Evolutionary conservation across 2,329 filamentous ascomycete species (phyloP), one percentile per base, ranked within the genome.

Genomic region (Clathrospora elynae): DNA sequence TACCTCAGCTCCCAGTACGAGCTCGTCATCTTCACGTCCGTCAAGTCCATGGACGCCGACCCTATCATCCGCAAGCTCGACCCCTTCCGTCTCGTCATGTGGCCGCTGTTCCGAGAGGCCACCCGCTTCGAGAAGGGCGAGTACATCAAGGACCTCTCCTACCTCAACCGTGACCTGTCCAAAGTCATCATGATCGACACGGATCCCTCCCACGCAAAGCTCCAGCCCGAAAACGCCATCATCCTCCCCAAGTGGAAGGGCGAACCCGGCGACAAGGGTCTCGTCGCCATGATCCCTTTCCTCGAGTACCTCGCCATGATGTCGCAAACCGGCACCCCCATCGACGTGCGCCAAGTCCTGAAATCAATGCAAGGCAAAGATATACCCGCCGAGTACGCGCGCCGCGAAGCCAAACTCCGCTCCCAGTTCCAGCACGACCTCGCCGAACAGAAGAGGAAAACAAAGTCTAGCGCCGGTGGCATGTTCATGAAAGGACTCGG

Each of bases 1-100:
- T 99, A 99, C 71, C 81, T 99, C 34, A 92, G 88, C 73, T 91
- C 96, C 71, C 97, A 99, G 79, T 99, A 96, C 68, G 93, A 99
- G 72, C 79, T 99, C 40, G 93, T 97, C 37, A 83, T 99, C 53
- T 99, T 97, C 75, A 99, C 93, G 20, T 88, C 83, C 25, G 86
- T 93, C 32, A 90, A 92, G 1, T 89, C 85, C 63, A 85, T 84
- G 64, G 87, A 89, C 67, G 92, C 85, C 18, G 90, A 96, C 58
- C 89, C 90, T 16, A 81, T 99, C 36, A 83, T 96, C 55, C 85
- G 89, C 63, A 99, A 99, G 73, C 78, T 99, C 47, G 93, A 99
- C 67, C 93, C 92, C 23, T 97, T 88, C 78, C 88, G 87, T 62
- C 90, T 97, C 70, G 90, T 97, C 69, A 87, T 91, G 75, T 97